Base-by-base conservation (phyloP, 2,329 filamentous ascomycete species). In the Calonectria pseudoturangicola region DNA sequence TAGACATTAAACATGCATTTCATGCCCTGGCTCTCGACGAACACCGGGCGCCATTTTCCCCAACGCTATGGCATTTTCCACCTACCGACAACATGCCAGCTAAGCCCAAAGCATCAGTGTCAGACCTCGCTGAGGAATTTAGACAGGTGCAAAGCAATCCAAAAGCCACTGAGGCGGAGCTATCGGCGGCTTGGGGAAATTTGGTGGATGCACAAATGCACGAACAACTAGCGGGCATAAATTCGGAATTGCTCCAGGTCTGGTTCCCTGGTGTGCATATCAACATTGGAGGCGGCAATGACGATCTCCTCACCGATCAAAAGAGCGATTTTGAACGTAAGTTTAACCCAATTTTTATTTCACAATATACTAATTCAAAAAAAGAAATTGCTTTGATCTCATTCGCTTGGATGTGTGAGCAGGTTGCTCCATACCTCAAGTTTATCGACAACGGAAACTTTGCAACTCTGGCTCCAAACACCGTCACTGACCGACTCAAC, bases 371-470 rank as follows among this genome's bases (percentile, higher is more conserved):
- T 60, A 25, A 60, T 28, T 60, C n/a, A 12, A 12, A 25, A 25
- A 0, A 18, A 60, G 54, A 60, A 60, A 60, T 60, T 41, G 33
- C 54, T 15, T 27, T 60, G 21, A 60, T 60, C 6, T 60, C 54
- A 3, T 60, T 60, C 36, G 54, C 54, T 60, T 60, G 54, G 54
- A 60, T 60, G 54, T 60, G 54, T 8, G 54, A 60, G 13, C 54
- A 60, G 18, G 54, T 36, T 28, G 33, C 54, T 8, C 54, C 54
- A 18, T 28, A 60, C 8, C 54, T 60, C n/a, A 16, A 41, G 18
- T 41, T 60, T 28, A 21, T 60, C 36, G 54, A 60, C 33, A 41
- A 18, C 15, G 36, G 13, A 18, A 60, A 41, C 36, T 60, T 60
- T 27, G 12, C 21, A 6, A 15, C 54, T 13, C 33, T 60, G 36